phyloP scores from a whole-genome alignment of 1,284 basidiomycete genomes.

The Volvariella volvacea region DNA sequence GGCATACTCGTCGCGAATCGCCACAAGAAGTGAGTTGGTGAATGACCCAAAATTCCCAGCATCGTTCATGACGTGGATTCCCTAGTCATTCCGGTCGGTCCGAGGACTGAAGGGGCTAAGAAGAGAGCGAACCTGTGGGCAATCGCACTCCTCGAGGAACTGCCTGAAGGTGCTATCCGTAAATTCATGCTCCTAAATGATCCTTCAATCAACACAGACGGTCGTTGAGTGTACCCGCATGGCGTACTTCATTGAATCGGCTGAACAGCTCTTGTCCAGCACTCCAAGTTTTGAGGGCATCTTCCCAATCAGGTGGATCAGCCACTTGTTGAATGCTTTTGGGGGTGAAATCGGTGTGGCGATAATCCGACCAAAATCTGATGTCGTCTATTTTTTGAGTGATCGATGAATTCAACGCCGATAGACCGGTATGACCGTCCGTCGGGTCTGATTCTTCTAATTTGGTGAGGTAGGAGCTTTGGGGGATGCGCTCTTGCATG shows the following conservation, averaged over 20 bases:
- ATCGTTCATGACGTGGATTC: constrained; percentile 62
- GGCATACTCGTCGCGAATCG: constrained; percentile 57
- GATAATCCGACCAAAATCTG: constrained; percentile 76
- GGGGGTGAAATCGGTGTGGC: constrained; percentile 59
- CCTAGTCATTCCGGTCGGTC: constrained; percentile 30
- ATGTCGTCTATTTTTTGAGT: constrained; percentile 25
- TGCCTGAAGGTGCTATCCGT: constrained; percentile 62
- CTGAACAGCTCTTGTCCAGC: constrained; percentile 44
- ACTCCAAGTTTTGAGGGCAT: constrained; percentile 49
- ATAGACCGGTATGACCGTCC: constrained; percentile 9
- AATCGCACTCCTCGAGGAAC: constrained; percentile 69
- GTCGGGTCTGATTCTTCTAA: constrained; percentile 30
- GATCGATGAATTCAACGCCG: background rate
- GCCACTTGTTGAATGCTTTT: constrained; percentile 59
- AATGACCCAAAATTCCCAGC: constrained; percentile 60
- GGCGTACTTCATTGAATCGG: constrained; percentile 46
- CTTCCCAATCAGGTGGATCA: constrained; percentile 47
- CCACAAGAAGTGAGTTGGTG: constrained; percentile 44
- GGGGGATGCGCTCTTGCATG: constrained; percentile 43
- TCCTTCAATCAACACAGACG: constrained; percentile 1
- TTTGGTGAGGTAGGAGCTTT: constrained; percentile 48
- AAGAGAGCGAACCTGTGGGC: constrained; percentile 47
- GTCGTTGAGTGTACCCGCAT: background rate
- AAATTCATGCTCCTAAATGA: constrained; percentile 41
- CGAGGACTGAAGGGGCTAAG: constrained; percentile 1